These are phyloP conservation scores for Senecio squalidus DNA, from an alignment of 140 eudicot species.

Conservation along the genomic window DNA sequence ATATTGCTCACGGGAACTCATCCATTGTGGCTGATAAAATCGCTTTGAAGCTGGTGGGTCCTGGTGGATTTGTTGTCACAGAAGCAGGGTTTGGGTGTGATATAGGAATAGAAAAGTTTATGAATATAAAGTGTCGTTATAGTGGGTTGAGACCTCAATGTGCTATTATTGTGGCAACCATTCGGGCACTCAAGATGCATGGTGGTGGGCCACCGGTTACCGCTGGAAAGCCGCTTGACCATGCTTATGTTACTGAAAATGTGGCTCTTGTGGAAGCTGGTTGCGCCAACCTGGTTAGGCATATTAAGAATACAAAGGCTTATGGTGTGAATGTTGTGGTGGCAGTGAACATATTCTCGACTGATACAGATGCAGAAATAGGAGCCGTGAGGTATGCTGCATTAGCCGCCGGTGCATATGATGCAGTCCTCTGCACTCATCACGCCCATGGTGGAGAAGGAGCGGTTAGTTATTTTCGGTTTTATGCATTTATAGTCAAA, in stretches of 20 bases:
- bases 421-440: slow-evolving; percentile 86
- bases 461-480: slow-evolving; percentile 53
- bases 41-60: slow-evolving; percentile 84
- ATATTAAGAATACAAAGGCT: slow-evolving; percentile 63
- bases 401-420: slow-evolving; percentile 79
- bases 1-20: slow-evolving; percentile 90
- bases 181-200: slow-evolving; percentile 92
- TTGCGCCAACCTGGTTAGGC: slow-evolving; percentile 73
- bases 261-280: slow-evolving; percentile 90
- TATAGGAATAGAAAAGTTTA: slow-evolving; percentile 89
- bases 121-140: slow-evolving; percentile 83
- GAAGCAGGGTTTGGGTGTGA: slow-evolving; percentile 98
- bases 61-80: slow-evolving; percentile 87
- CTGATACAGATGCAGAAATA: slow-evolving; percentile 81
- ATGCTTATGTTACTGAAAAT: slow-evolving; percentile 69
- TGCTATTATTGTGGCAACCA: slow-evolving; percentile 82
- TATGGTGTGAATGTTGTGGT: slow-evolving; percentile 94
- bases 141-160: slow-evolving; percentile 92
- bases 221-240: slow-evolving; percentile 88
- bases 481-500: background rate
- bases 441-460: slow-evolving; percentile 99
- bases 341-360: slow-evolving; percentile 68
- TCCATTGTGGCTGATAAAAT: slow-evolving; percentile 87
- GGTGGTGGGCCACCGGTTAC: slow-evolving; percentile 87
- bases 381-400: slow-evolving; percentile 67